These are phyloP conservation scores for Alternaria hordeiaustralica DNA, from an alignment of 2,329 filamentous ascomycete species.

Conservation along the genomic window DNA sequence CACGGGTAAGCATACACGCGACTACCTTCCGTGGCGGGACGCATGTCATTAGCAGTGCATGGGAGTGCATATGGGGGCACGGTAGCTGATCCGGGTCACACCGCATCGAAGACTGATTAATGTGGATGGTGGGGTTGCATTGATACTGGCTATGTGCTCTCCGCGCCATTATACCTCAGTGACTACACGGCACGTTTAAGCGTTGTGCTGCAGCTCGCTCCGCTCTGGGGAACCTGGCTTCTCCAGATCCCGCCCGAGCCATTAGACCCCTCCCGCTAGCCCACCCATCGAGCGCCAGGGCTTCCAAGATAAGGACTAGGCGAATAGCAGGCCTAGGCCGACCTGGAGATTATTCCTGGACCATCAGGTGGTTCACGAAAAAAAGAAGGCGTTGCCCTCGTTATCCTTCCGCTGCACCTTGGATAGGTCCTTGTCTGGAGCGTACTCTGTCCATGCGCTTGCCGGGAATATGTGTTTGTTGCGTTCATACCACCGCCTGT, in stretches of 20 bases:
- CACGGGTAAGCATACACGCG: conserved; percentile 33
- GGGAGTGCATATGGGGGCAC: not conserved
- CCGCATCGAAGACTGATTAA: conserved; percentile 29
- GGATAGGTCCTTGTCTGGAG: conserved; percentile 85
- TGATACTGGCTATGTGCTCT: conserved; percentile 16
- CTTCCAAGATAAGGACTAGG: not conserved
- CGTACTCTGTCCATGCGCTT: conserved; percentile 94
- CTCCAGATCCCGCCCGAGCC: conserved; percentile 1
- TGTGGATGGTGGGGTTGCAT: conserved; percentile 16
- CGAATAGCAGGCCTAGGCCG: not conserved
- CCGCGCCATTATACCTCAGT: conserved; percentile 1
- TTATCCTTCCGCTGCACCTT: conserved; percentile 79
- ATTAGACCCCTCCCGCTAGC: conserved; percentile 1
- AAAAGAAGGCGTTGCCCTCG: conserved; percentile 91
- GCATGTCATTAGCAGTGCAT: conserved; percentile 1
- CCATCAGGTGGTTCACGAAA: conserved; percentile 31
- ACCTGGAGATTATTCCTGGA: not conserved
- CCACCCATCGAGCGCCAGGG: not conserved
- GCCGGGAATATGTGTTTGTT: conserved; percentile 99
- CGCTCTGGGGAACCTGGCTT: conserved; percentile 5
- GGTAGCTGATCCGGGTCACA: conserved; percentile 25
- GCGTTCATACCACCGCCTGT: conserved; percentile 93
- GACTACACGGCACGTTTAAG: not conserved
- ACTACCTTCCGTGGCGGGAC: conserved; percentile 14
- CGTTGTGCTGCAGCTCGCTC: conserved; percentile 4